phyloP scores from a whole-genome alignment of 192 early-diverging fungal species.

The Neocallimastix lanati region DNA sequence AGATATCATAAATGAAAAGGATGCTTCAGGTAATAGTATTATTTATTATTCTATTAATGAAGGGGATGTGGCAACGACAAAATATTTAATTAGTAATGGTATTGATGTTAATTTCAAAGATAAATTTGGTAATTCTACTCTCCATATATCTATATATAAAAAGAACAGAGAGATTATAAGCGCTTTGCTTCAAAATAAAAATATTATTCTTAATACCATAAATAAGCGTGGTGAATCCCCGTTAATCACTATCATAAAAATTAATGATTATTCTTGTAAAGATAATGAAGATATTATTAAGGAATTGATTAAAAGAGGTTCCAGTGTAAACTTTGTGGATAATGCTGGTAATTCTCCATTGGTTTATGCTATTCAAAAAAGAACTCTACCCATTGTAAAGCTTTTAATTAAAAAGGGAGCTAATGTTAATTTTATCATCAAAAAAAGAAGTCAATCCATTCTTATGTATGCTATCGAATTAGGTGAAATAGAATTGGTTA shows the following conservation, averaged over 20 bases:
- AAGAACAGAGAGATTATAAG: not conserved
- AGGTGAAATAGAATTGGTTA: not conserved
- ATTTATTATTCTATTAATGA: not conserved
- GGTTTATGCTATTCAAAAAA: not conserved
- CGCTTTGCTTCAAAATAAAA: not conserved
- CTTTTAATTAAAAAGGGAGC: not conserved
- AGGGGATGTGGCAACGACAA: not conserved
- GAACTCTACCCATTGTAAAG: not conserved
- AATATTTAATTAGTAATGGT: not conserved
- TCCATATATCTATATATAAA: not conserved
- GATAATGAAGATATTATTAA: not conserved
- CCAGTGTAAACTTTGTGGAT: not conserved
- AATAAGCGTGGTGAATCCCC: not conserved
- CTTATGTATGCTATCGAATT: not conserved
- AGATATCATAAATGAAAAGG: not conserved
- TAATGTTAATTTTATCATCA: not conserved
- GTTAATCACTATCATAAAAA: not conserved
- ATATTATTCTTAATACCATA: not conserved
- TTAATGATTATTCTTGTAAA: not conserved
- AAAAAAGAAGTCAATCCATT: not conserved
- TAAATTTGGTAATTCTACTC: not conserved
- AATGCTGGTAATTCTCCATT: not conserved
- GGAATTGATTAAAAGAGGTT: not conserved
- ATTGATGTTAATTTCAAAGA: not conserved
- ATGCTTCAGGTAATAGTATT: not conserved